Percentiles rank a stretch among this genome's conserved stretches.
Evolutionary conservation across 352 stramenopile genomes (phyloP).

Genomic region (Elongisporangium undulatum): DNA sequence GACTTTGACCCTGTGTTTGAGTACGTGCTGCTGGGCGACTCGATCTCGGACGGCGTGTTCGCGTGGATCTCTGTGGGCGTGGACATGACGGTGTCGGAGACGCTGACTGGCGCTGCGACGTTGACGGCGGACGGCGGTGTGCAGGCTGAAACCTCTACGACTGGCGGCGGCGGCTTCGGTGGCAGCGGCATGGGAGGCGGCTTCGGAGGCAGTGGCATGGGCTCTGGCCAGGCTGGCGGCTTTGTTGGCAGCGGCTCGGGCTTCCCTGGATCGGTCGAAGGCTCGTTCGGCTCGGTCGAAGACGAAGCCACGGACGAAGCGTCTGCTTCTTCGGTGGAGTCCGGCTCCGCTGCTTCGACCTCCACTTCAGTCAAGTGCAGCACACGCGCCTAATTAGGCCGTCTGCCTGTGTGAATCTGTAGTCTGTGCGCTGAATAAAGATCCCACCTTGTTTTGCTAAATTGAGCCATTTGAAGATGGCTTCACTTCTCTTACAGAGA

Average conservation of each 20-base stretch:
- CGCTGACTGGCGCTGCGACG: slow-evolving; percentile 18
- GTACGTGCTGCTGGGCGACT: slow-evolving; percentile 28
- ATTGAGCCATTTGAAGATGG: not conserved
- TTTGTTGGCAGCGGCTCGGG: too few species aligned
- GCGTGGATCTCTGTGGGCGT: slow-evolving; percentile 34
- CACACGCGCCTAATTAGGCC: too few species aligned
- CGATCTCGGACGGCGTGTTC: slow-evolving; percentile 22
- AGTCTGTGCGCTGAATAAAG: not conserved
- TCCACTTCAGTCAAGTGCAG: too few species aligned
- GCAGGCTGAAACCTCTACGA: not conserved
- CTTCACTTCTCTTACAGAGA: not conserved
- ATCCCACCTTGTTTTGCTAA: not conserved
- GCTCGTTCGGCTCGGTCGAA: not conserved
- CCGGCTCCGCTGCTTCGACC: too few species aligned
- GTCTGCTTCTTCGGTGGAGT: not conserved
- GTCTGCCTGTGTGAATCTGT: not conserved
- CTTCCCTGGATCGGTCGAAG: not conserved
- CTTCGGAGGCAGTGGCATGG: not conserved
- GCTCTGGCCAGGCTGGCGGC: too few species aligned
- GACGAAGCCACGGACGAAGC: not conserved
- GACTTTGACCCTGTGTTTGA: slow-evolving; percentile 30
- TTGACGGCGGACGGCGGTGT: slow-evolving; percentile 4
- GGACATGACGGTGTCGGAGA: slow-evolving; percentile 18
- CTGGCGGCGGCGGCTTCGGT: not conserved
- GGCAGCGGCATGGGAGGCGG: slow-evolving; percentile 1